Conservation (phyloP, 495 filamentous ascomycete species). For the Neurospora tetraspora region DNA sequence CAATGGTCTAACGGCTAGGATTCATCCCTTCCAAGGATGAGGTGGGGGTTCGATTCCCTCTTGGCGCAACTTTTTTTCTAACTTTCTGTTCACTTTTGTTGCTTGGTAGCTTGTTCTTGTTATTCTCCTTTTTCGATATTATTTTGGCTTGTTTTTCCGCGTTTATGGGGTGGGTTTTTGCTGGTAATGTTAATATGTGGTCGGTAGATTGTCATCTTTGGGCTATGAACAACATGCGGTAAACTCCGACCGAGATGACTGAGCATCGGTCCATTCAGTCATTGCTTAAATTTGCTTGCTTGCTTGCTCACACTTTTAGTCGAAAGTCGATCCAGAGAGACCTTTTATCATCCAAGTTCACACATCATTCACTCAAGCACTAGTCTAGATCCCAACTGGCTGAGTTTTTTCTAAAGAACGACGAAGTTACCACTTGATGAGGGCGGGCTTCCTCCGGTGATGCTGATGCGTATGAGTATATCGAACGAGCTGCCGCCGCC, state of each 20-base stretch:
- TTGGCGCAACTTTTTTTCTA: neutral
- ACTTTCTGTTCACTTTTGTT: neutral
- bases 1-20: neutral
- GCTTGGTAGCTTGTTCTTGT: neutral
- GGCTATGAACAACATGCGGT: no score
- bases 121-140: neutral
- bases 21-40: conserved; percentile 1
- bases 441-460: no score
- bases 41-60: neutral
- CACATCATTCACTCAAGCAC: neutral
- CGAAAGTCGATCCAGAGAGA: no score
- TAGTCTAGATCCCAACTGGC: neutral
- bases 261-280: neutral
- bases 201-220: no score
- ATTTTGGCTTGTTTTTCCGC: no score
- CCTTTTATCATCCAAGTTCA: neutral
- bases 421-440: neutral
- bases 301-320: no score
- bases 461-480: no score
- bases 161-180: no score
- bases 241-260: no score
- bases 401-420: neutral
- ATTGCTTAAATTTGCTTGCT: neutral
- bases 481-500: no score
- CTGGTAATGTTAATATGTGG: no score